Conservation (phyloP, 192 early-diverging fungal species). For the Linnemannia zychae region DNA sequence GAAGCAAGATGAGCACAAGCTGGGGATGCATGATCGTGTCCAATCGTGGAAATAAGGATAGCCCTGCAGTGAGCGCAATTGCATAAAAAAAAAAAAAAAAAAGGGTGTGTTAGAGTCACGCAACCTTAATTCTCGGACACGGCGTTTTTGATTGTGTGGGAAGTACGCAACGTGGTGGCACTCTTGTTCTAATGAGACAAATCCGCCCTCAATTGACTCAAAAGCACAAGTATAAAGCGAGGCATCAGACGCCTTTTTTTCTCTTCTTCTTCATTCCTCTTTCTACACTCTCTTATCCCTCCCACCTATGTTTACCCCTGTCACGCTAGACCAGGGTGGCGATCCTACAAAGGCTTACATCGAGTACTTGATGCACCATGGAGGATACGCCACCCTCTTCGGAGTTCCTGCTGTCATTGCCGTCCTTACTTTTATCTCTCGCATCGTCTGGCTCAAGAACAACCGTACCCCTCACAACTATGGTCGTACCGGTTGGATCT, state of each 20-base stretch:
- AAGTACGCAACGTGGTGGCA: not conserved
- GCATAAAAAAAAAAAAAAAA: not conserved
- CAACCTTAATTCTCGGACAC: not conserved
- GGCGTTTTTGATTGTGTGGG: not conserved
- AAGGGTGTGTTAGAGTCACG: not conserved
- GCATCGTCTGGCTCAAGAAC: not conserved
- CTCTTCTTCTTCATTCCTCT: not conserved
- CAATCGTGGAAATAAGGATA: too few species aligned
- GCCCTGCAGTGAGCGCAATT: too few species aligned
- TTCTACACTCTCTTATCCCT: not conserved
- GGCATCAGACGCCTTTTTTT: not conserved
- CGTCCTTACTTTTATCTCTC: not conserved
- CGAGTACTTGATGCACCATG: slow-evolving; percentile 5
- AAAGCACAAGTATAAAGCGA: not conserved
- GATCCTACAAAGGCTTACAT: slow-evolving; percentile 22
- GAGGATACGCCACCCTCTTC: not conserved
- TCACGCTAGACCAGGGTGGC: not conserved
- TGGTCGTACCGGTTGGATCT: slow-evolving; percentile 21
- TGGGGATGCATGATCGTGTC: not conserved
- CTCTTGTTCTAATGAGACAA: not conserved
- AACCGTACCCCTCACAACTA: slow-evolving; percentile 11
- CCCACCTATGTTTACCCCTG: not conserved
- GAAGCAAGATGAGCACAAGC: not conserved
- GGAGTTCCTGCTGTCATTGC: slow-evolving; percentile 18
- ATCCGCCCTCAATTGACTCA: not conserved